Conservation (phyloP, 1,284 basidiomycete species). For the Apiotrichum akiyoshidainum region DNA sequence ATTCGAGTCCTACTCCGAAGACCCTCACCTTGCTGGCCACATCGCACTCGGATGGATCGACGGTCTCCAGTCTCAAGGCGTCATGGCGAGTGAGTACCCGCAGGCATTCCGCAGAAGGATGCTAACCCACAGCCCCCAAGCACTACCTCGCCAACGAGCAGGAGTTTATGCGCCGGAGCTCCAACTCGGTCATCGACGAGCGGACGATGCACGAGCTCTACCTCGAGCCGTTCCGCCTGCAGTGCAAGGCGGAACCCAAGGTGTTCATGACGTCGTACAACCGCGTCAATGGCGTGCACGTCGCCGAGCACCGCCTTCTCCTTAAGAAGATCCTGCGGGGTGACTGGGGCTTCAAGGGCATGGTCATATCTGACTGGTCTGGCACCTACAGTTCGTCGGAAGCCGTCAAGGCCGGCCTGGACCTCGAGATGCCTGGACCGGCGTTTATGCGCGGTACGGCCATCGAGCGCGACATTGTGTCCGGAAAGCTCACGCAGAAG, state of each 20-base stretch:
- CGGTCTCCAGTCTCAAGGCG: conserved; percentile 65
- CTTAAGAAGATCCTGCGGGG: conserved; percentile 65
- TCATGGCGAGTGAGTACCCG: conserved; percentile 54
- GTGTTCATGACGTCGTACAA: conserved; percentile 54
- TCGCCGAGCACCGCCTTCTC: conserved; percentile 63
- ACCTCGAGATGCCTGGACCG: conserved; percentile 46
- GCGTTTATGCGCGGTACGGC: conserved; percentile 32
- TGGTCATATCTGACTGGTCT: conserved; percentile 64
- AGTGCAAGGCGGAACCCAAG: conserved; percentile 55
- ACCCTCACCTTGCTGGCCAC: conserved; percentile 67
- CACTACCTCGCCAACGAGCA: conserved; percentile 54
- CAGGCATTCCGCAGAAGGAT: neutral
- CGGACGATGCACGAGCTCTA: conserved; percentile 77
- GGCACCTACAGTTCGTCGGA: conserved; percentile 64
- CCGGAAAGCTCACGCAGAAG: conserved; percentile 63
- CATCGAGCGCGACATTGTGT: conserved; percentile 61
- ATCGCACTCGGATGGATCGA: conserved; percentile 66
- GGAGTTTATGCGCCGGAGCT: conserved; percentile 50
- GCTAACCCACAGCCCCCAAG: conserved; percentile 17
- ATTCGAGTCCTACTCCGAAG: conserved; percentile 47
- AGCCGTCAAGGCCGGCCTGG: conserved; percentile 66
- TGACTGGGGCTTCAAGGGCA: conserved; percentile 40
- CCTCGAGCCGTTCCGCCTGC: conserved; percentile 75
- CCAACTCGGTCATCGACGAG: conserved; percentile 55
- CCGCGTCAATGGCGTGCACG: conserved; percentile 64